Conservation (phyloP, 768 basidiomycete species). For the Terana coerulea region DNA sequence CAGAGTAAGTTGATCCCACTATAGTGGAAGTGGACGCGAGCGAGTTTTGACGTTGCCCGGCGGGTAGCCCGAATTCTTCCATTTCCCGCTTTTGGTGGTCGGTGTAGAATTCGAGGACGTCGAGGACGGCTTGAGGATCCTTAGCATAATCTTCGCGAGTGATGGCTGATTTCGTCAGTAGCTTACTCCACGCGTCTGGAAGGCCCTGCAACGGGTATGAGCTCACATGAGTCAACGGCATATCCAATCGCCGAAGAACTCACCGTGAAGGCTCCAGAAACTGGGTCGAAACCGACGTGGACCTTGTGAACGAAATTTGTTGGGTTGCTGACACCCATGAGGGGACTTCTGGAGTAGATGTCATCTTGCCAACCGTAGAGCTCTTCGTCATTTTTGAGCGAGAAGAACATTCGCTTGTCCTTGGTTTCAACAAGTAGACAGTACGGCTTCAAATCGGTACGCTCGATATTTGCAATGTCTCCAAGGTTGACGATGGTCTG, state of each 20-base stretch:
- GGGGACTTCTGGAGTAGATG: conserved; percentile 85
- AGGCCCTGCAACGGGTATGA: conserved; percentile 67
- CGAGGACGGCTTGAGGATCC: conserved; percentile 95
- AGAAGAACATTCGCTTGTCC: conserved; percentile 75
- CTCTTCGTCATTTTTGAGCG: conserved; percentile 91
- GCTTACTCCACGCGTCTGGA: conserved; percentile 95
- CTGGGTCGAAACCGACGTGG: conserved; percentile 94
- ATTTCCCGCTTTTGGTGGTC: conserved; percentile 95
- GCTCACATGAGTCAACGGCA: too few species aligned
- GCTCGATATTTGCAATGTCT: conserved; percentile 84
- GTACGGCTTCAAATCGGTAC: conserved; percentile 92
- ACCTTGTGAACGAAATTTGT: conserved; percentile 99
- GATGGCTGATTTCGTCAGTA: conserved; percentile 96
- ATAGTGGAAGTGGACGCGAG: conserved; percentile 25
- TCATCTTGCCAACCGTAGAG: conserved; percentile 99
- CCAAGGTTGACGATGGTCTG: conserved; percentile 63
- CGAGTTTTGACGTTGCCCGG: conserved; percentile 1
- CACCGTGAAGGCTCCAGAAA: conserved; percentile 92
- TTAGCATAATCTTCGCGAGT: conserved; percentile 97
- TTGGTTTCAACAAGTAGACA: conserved; percentile 85
- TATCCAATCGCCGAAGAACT: conserved; percentile 34
- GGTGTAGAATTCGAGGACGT: conserved; percentile 98
- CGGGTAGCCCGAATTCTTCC: conserved; percentile 49
- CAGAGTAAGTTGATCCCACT: conserved; percentile 26
- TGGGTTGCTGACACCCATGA: conserved; percentile 91